Percentiles rank a stretch among this genome's conserved stretches.
These are phyloP conservation scores for Sugiyamaella japonica DNA, from an alignment of 1,139 yeast genomes.

Conservation along the genomic window DNA sequence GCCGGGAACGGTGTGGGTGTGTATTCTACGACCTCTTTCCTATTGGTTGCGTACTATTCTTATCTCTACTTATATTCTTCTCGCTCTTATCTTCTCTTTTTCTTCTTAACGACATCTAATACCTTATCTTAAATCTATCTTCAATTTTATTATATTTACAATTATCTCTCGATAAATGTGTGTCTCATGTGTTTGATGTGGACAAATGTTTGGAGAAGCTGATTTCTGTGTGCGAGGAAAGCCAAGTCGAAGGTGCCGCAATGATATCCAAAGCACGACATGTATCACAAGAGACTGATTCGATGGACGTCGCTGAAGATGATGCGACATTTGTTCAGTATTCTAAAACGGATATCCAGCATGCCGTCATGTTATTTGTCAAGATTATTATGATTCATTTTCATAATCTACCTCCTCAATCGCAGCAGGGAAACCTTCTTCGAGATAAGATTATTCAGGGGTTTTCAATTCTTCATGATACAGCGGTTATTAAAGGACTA, in stretches of 20 bases:
- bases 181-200: slow-evolving; percentile 27
- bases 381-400: slow-evolving; percentile 60
- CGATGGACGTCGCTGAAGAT: too few species aligned
- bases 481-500: slow-evolving; percentile 25
- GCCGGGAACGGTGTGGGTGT: too few species aligned
- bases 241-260: background rate
- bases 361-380: slow-evolving; percentile 47
- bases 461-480: slow-evolving; percentile 47
- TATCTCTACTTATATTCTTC: too few species aligned
- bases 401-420: slow-evolving; percentile 10
- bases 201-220: slow-evolving; percentile 27
- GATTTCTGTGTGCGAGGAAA: slow-evolving; percentile 24
- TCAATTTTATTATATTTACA: too few species aligned
- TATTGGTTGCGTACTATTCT: too few species aligned
- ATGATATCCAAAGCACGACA: background rate
- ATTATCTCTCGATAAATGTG: too few species aligned
- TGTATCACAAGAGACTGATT: too few species aligned
- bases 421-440: slow-evolving; percentile 26
- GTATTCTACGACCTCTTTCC: too few species aligned
- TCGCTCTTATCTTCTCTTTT: too few species aligned
- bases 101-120: too few species aligned
- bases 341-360: slow-evolving; percentile 28
- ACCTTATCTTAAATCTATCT: too few species aligned
- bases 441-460: slow-evolving; percentile 42
- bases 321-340: background rate